Evolutionary conservation across 805 yeast genomes (phyloP).

Genomic region (Ogataea parapolymorpha): DNA sequence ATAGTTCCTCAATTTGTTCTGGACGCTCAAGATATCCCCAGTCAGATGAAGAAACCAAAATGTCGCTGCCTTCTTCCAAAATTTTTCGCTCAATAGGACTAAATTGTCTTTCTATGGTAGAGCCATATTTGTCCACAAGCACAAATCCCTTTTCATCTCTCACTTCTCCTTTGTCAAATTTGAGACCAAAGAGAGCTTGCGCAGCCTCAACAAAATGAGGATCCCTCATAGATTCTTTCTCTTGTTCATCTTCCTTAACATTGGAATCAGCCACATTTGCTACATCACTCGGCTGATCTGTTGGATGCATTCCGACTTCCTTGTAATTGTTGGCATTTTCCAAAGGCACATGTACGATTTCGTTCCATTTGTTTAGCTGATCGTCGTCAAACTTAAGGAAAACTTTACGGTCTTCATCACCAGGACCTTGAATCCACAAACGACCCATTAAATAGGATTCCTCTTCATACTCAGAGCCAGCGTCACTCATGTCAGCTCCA

Average conservation of each 20-base stretch:
- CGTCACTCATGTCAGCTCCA: constrained; percentile 35
- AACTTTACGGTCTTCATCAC: constrained; percentile 39
- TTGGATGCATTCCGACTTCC: not conserved
- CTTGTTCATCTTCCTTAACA: not conserved
- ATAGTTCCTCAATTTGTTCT: constrained; percentile 52
- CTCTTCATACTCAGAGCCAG: constrained; percentile 45
- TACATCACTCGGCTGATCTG: not conserved
- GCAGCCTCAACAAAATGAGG: constrained; percentile 25
- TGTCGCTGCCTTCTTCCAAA: constrained; percentile 62
- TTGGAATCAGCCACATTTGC: not conserved
- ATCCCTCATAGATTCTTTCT: not conserved
- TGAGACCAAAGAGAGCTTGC: constrained; percentile 30
- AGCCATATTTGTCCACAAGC: constrained; percentile 38
- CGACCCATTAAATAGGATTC: constrained; percentile 46
- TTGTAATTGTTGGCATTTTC: not conserved
- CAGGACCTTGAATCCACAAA: constrained; percentile 78
- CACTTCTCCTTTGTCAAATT: constrained; percentile 27
- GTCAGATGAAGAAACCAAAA: constrained; percentile 46
- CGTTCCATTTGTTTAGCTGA: constrained; percentile 34
- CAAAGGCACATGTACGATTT: not conserved
- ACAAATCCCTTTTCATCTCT: constrained; percentile 21
- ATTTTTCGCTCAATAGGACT: constrained; percentile 53
- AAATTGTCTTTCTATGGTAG: constrained; percentile 29
- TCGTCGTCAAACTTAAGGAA: constrained; percentile 34
- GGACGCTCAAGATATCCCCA: constrained; percentile 73